phyloP scores from a whole-genome alignment of 2,329 filamentous ascomycete genomes.

The Chrysoporthe austroafricana region DNA sequence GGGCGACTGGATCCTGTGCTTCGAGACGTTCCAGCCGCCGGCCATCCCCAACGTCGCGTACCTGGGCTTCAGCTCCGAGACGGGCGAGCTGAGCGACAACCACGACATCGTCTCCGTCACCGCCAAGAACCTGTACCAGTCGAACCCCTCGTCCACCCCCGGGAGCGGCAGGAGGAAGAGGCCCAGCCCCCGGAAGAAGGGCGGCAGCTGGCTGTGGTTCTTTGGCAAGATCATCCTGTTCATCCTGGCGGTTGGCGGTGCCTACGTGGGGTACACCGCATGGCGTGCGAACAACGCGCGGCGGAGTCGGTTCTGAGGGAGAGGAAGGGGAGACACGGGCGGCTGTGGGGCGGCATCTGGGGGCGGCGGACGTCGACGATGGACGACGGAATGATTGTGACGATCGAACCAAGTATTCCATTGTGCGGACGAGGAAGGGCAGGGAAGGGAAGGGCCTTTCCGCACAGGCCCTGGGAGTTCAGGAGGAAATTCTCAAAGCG shows the following conservation, averaged over 20 bases:
- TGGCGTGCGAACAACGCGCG: constrained; percentile 72
- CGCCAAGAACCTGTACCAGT: constrained; percentile 85
- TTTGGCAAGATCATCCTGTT: constrained; percentile 84
- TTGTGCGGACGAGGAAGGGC: background rate
- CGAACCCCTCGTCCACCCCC: constrained; percentile 52
- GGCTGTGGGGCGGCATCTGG: background rate
- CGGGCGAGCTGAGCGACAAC: constrained; percentile 94
- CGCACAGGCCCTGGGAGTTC: constrained; percentile 25
- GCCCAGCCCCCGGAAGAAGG: constrained; percentile 48
- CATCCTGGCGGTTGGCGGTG: constrained; percentile 69
- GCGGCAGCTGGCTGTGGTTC: constrained; percentile 63
- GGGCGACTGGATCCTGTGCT: constrained; percentile 87
- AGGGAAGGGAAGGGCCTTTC: background rate
- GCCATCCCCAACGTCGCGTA: constrained; percentile 79
- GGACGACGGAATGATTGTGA: constrained; percentile 6
- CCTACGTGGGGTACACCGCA: constrained; percentile 83
- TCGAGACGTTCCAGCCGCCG: constrained; percentile 71
- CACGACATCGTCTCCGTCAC: constrained; percentile 91
- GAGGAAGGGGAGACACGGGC: background rate
- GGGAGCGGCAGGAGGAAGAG: constrained; percentile 39
- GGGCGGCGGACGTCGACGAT: background rate
- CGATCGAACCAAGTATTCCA: constrained; percentile 5
- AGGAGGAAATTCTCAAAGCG: constrained; percentile 12
- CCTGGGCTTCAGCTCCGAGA: constrained; percentile 83
- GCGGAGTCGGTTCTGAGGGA: constrained; percentile 57